Base-by-base conservation (phyloP, 768 basidiomycete genomes). In the Multifurca ochricompacta region DNA sequence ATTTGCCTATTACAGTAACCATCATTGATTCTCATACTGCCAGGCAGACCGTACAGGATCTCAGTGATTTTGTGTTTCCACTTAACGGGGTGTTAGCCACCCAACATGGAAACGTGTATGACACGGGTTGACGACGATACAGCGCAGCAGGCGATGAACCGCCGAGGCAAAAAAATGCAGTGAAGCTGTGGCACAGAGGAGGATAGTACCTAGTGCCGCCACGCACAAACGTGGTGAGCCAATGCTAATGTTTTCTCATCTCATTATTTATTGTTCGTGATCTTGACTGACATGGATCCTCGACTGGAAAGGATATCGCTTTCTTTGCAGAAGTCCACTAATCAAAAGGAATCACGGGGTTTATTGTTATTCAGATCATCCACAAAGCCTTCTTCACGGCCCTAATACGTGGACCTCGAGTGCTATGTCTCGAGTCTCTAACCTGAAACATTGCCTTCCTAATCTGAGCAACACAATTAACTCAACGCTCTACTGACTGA, bases 61-160 rank as follows among this genome's bases (percentile, higher is more conserved):
- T 45, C 31, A 53, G 25, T 46, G 28, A 53, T n/a, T 39, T 19
- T 44, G n/a, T 28, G 47, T 48, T 48, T 45, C 39, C 46, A 48
- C 32, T 40, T 28, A 47, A 42, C 39, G 32, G 51, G 43, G 37
- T 32, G 50, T 23, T 35, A 30, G 19, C 28, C 50, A 47, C n/a
- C 45, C 39, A 18, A 28, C 8, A 41, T 35, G 39, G 45, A 52
- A n/a, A 52, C 45, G 51, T 52, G 51, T 46, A 5, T 27, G 32
- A 7, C 56, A 48, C 42, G 56, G 56, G 56, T 27, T n/a, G 56
- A 36, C 56, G 56, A 57, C 30, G 51, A 52, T 52, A 50, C 56
- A 57, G 45, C 44, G 37, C 50, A 51, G 39, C 16, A 28, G 45
- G 40, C 28, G 27, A 47, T 37, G n/a, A 36, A 46, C 50, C 31